Evolutionary conservation across 1,139 yeast genomes (phyloP), one percentile per base, ranked within the genome.

Genomic region (Geotrichum phurueaensis): DNA sequence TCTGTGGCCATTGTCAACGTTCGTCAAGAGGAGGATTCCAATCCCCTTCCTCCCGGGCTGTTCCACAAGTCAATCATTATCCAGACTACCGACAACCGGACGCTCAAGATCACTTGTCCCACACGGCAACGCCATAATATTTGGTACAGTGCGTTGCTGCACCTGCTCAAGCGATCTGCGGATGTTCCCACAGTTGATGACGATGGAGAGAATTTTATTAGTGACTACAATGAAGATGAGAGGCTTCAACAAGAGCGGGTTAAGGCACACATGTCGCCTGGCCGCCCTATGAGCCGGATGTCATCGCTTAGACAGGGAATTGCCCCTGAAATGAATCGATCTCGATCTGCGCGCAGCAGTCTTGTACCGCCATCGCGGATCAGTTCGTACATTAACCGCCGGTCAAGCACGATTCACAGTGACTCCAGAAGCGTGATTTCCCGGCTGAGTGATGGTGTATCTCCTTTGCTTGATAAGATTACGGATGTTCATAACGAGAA

Each of bases 41-140:
- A 90, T 71, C 96, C 97, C 13, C 78, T 88, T 63, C 97, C 98
- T 2, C 87, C 96, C 0, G 98, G 97, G 0, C 76, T 94, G 54
- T 88, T 88, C 72, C 90, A 89, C 73, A 89, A 88, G 80, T 86
- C 95, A 70, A 86, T 94, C 61, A 73, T 92, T 58, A 84, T 94
- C 58, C 85, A 81, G 65, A 86, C 96, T 2, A 84, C 84, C 59
- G 84, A 83, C 48, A 39, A n/a, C n/a, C 83, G 87, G 63, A 77
- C 84, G 10, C 76, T 94, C 67, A 89, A 86, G 73, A 78, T 94
- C 59, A 92, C 99, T 0, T 91, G 97, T 74, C 86, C 96, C 9
- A 88, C 90, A 2, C 82, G 96, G 70, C 87, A 86, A 67, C 84
- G 97, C 57, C 98, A 94, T 72, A 90, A 89, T 69, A 85, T 91